Conservation (phyloP, 164 flowering plant species). For the Malania oleifera region DNA sequence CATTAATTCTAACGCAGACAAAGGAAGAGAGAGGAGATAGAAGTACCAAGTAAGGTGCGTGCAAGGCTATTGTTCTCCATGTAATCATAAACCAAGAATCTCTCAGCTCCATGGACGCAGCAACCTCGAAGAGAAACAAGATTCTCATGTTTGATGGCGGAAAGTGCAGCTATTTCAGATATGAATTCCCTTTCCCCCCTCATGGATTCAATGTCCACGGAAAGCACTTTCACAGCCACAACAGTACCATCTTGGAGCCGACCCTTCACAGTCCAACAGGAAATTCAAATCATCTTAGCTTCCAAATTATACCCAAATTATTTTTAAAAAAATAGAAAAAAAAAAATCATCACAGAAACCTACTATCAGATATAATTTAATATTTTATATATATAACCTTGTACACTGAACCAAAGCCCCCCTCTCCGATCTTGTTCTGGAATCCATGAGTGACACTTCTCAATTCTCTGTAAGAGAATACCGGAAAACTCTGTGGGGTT, state of each 20-base stretch:
- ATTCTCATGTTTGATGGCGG: slow-evolving; percentile 42
- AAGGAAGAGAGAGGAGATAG: not conserved
- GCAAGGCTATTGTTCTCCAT: slow-evolving; percentile 56
- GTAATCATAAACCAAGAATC: slow-evolving; percentile 54
- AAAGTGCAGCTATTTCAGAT: slow-evolving; percentile 44
- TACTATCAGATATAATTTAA: too few relatives aligned
- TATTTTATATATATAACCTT: too few relatives aligned
- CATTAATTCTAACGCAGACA: too few relatives aligned
- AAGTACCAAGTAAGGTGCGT: slow-evolving; percentile 39
- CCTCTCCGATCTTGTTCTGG: slow-evolving; percentile 50
- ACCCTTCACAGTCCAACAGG: slow-evolving; percentile 32
- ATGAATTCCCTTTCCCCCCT: slow-evolving; percentile 56
- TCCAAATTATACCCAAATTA: not conserved
- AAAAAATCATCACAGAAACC: not conserved
- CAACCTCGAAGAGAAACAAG: slow-evolving; percentile 48
- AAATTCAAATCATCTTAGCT: too few relatives aligned
- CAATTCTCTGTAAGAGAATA: slow-evolving; percentile 34
- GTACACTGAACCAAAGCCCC: slow-evolving; percentile 50
- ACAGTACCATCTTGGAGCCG: slow-evolving; percentile 33
- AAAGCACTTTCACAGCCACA: slow-evolving; percentile 51
- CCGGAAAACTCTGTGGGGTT: slow-evolving; percentile 11
- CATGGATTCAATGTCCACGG: slow-evolving; percentile 46
- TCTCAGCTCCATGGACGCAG: slow-evolving; percentile 37
- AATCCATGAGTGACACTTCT: slow-evolving; percentile 38
- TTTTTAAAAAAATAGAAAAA: not conserved